Conservation (phyloP, 2,329 filamentous ascomycete genomes). For the Bipolaris oryzae region DNA sequence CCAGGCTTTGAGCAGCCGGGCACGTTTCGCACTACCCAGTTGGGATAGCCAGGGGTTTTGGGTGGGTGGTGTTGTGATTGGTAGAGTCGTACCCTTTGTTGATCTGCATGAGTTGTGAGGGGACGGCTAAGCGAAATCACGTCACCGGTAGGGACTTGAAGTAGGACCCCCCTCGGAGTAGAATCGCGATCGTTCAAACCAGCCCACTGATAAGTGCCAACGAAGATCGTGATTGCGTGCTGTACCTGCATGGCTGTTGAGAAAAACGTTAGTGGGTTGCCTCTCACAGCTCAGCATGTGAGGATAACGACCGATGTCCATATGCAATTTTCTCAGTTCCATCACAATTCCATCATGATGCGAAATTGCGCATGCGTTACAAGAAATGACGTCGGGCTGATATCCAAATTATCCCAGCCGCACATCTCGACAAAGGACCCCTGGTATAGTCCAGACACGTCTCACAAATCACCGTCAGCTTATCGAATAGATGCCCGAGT, state of each 20-base stretch:
- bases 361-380: slow-evolving; percentile 11
- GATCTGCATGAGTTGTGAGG: slow-evolving; percentile 22
- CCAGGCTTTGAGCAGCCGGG: slow-evolving; percentile 16
- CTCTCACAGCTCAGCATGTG: background rate
- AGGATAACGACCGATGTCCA: slow-evolving; percentile 6
- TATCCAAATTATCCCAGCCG: slow-evolving; percentile 6
- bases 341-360: slow-evolving; percentile 18
- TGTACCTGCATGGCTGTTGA: slow-evolving; percentile 34
- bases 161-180: slow-evolving; percentile 21
- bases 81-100: slow-evolving; percentile 17
- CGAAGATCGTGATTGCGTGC: slow-evolving; percentile 20
- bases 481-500: background rate
- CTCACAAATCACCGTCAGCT: slow-evolving; percentile 15
- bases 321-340: slow-evolving; percentile 10
- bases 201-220: slow-evolving; percentile 22
- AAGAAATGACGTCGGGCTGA: slow-evolving; percentile 22
- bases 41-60: slow-evolving; percentile 11
- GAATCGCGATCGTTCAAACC: slow-evolving; percentile 32
- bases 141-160: slow-evolving; percentile 32
- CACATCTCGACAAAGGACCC: slow-evolving; percentile 1
- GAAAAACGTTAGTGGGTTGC: slow-evolving; percentile 7
- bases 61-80: slow-evolving; percentile 27
- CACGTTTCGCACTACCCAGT: slow-evolving; percentile 18
- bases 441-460: background rate
- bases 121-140: slow-evolving; percentile 33